These are phyloP conservation scores for Microcyclosporella mali DNA, from an alignment of 2,329 filamentous ascomycete species.

Conservation along the genomic window DNA sequence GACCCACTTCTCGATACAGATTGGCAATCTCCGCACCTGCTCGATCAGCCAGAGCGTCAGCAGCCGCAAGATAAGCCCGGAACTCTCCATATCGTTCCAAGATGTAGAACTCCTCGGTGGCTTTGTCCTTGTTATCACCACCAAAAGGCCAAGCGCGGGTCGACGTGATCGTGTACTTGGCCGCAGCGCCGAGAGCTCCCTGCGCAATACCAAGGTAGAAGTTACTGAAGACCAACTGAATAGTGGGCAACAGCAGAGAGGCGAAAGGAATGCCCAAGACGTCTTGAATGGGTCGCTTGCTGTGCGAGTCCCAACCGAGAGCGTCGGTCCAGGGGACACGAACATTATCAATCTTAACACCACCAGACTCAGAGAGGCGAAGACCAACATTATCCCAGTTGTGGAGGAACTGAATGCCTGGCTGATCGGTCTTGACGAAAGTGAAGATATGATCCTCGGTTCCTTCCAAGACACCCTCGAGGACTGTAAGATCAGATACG, in stretches of 20 bases:
- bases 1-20: conserved; percentile 38
- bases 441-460: conserved; percentile 59
- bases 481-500: conserved; percentile 58
- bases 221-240: conserved; percentile 61
- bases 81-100: conserved; percentile 60
- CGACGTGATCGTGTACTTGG: conserved; percentile 50
- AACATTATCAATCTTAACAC: conserved; percentile 55
- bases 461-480: conserved; percentile 56
- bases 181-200: conserved; percentile 51
- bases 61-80: conserved; percentile 55
- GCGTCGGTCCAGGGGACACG: conserved; percentile 55
- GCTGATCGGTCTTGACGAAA: conserved; percentile 52
- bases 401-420: conserved; percentile 52
- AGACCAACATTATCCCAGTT: conserved; percentile 62
- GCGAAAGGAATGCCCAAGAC: conserved; percentile 51
- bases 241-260: conserved; percentile 55
- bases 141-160: conserved; percentile 61
- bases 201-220: conserved; percentile 60
- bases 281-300: conserved; percentile 47
- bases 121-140: conserved; percentile 54
- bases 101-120: conserved; percentile 60
- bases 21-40: conserved; percentile 46
- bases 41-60: conserved; percentile 53
- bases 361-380: conserved; percentile 58
- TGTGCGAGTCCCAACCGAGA: conserved; percentile 51